Base-by-base conservation (phyloP, 2,329 filamentous ascomycete genomes). In the Sclerotinia minor region DNA sequence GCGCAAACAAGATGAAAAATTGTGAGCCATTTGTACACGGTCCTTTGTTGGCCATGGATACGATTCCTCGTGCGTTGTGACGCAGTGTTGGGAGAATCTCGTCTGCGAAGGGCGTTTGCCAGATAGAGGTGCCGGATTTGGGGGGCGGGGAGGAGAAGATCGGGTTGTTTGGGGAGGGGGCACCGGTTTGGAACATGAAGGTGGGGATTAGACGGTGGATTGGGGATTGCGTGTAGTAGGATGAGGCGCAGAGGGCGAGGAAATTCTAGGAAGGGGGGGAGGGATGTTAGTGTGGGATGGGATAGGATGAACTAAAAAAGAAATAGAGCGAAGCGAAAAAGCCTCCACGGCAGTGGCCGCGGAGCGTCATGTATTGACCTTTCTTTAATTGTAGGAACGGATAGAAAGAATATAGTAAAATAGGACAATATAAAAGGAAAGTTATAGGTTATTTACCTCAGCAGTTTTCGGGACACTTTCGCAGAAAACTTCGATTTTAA, bases 401-500 rank as follows among this genome's bases (percentile, higher is more conserved):
- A 47, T 49, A 64, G 21, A 44, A 38, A 64, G n/a, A 29, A 29
- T 29, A 29, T n/a, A n/a, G n/a, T n/a, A n/a, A n/a, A n/a, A n/a
- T n/a, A n/a, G 47, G 1, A 8, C 24, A 6, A 15, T 21, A n/a
- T 17, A 15, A 32, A 53, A 17, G 26, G 0, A 45, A 17, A 38
- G 11, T 11, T 11, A 38, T 6, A n/a, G 35, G 35, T 19, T 49
- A 73, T 81, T 67, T 81, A 90, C 90, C 81, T 97, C 92, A 71
- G 93, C 90, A 0, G 95, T 97, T 79, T 94, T 94, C 71, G 95
- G 95, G 44, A 96, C 92, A 74, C 91, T 89, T 79, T 97, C 92
- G 82, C 94, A 98, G 81, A 97, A 98, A 73, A 99, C 83, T 79
- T 98, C 95, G 75, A 98, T 87, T 81, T 98, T 99, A 78, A 99